Evolutionary conservation across 495 filamentous ascomycete genomes (phyloP).

Genomic region (Hypoxylon crocopeplum): DNA sequence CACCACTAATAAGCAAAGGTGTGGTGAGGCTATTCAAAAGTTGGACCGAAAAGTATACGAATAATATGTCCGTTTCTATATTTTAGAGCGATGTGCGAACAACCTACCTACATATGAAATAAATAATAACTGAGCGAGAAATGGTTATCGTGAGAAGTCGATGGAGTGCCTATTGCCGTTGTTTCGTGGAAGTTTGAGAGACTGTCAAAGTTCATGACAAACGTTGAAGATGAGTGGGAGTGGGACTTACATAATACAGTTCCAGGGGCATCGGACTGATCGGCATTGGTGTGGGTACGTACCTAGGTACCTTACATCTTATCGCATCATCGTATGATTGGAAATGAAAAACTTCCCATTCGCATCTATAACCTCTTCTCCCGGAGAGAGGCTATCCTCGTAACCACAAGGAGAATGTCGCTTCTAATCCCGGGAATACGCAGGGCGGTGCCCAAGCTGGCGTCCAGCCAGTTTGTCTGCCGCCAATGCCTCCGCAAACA

Average conservation of each 20-base stretch:
- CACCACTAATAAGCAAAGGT: slow-evolving; percentile 5
- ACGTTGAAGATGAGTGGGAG: no score
- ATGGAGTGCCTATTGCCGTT: no score
- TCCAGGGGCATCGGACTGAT: background rate
- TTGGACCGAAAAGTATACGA: slow-evolving; percentile 2
- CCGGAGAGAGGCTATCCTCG: slow-evolving; percentile 2
- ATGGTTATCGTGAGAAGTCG: no score
- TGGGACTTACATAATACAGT: background rate
- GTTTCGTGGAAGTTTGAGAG: no score
- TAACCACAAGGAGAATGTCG: slow-evolving; percentile 47
- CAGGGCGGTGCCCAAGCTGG: slow-evolving; percentile 59
- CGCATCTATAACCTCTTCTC: background rate
- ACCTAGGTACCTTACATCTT: slow-evolving; percentile 4
- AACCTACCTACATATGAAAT: no score
- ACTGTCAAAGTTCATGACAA: no score
- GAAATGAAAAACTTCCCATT: slow-evolving; percentile 38
- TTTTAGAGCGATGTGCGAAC: background rate
- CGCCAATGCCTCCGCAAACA: slow-evolving; percentile 64
- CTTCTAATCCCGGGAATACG: slow-evolving; percentile 59
- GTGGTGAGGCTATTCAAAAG: no score
- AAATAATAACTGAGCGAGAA: no score
- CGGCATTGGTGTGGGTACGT: background rate
- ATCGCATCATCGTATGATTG: slow-evolving; percentile 35
- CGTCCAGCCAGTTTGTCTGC: slow-evolving; percentile 65
- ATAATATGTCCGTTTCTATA: background rate